Conservation (phyloP, 805 yeast genomes). For the Ogataea trehalophila region DNA sequence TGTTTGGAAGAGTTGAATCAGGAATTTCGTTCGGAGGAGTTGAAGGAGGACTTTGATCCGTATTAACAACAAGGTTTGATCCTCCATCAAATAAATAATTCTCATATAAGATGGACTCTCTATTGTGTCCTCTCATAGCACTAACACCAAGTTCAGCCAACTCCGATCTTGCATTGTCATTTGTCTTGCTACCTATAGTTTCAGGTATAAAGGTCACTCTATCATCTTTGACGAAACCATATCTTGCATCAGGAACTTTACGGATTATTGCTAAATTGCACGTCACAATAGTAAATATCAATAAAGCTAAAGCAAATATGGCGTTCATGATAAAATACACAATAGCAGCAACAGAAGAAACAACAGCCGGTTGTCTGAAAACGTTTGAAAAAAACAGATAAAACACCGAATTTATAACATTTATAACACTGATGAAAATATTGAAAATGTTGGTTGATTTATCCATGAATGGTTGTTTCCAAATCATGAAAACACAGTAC, state of each 20-base stretch:
- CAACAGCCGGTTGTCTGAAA: slow-evolving; percentile 78
- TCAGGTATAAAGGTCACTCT: slow-evolving; percentile 88
- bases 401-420: slow-evolving; percentile 76
- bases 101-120: slow-evolving; percentile 32
- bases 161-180: slow-evolving; percentile 42
- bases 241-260: slow-evolving; percentile 91
- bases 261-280: slow-evolving; percentile 79
- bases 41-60: too few species aligned
- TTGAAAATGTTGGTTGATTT: slow-evolving; percentile 92
- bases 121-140: slow-evolving; percentile 58
- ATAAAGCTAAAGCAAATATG: slow-evolving; percentile 71
- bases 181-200: slow-evolving; percentile 31
- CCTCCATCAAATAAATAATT: slow-evolving; percentile 3
- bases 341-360: slow-evolving; percentile 88
- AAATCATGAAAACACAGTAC: slow-evolving; percentile 61
- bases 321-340: slow-evolving; percentile 90
- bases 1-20: too few species aligned
- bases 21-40: too few species aligned
- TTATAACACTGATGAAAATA: slow-evolving; percentile 76
- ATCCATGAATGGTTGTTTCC: slow-evolving; percentile 87
- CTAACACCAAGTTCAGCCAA: slow-evolving; percentile 70
- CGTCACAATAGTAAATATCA: slow-evolving; percentile 82
- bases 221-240: slow-evolving; percentile 95
- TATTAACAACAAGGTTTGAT: too few species aligned
- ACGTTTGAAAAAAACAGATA: slow-evolving; percentile 85